Percentiles rank a stretch among this genome's conserved stretches.
Conservation (phyloP, 73 alveolate species). For the Paramecium primaurelia region DNA sequence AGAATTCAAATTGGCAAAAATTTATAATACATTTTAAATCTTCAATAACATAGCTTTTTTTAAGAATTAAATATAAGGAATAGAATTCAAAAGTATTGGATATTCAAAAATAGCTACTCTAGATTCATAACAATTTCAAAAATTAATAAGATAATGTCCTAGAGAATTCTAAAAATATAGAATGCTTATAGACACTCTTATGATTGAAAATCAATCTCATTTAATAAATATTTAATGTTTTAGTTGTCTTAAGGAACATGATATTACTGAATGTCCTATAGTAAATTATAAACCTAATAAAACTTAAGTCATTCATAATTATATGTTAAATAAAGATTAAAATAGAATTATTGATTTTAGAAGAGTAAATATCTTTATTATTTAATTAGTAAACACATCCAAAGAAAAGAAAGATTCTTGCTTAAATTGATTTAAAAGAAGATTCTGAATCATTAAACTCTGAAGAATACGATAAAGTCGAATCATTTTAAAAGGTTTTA, state of each 20-base stretch:
- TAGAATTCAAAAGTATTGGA: neutral
- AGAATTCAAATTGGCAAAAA: neutral
- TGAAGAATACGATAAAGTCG: neutral
- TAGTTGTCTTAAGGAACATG: neutral
- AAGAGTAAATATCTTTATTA: neutral
- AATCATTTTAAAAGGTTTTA: neutral
- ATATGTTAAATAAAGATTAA: neutral
- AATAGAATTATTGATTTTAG: neutral
- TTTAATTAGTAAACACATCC: neutral
- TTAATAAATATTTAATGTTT: neutral
- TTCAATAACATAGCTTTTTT: neutral
- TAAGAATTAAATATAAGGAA: neutral
- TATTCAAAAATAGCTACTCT: neutral
- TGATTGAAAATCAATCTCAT: neutral
- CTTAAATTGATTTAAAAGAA: neutral
- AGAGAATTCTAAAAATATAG: neutral
- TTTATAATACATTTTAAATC: neutral
- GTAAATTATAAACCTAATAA: neutral
- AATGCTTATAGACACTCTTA: neutral
- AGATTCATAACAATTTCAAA: neutral
- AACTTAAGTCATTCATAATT: neutral
- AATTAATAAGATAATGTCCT: neutral
- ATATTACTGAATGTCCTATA: neutral
- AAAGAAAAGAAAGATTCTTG: neutral
- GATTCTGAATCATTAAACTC: neutral